A percentile compares a stretch with the other conserved stretches of the same genome.
phyloP scores from a whole-genome alignment of 2,329 filamentous ascomycete genomes.

The Trichoderma sp. region DNA sequence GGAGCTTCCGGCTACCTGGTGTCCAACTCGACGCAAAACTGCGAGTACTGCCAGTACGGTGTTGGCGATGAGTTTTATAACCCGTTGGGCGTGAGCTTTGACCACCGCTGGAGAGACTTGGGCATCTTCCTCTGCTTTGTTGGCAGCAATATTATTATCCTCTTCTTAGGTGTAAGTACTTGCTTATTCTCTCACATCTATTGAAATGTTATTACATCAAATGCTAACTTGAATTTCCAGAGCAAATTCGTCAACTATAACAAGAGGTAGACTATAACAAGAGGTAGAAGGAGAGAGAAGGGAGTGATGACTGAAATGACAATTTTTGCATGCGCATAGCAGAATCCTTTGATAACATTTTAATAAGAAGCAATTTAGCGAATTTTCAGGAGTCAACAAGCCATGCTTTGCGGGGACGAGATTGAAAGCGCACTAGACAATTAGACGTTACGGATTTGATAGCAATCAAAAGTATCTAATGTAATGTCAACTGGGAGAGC shows the following conservation, averaged over 20 bases:
- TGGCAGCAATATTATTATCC: slow-evolving; percentile 70
- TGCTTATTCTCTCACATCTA: too few species aligned
- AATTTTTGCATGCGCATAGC: not conserved
- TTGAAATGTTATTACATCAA: not conserved
- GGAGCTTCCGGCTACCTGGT: slow-evolving; percentile 74
- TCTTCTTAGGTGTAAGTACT: too few species aligned
- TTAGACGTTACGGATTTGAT: slow-evolving; percentile 12
- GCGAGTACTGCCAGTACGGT: slow-evolving; percentile 80
- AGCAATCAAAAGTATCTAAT: not conserved
- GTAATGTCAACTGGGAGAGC: not conserved
- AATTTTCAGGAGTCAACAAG: not conserved
- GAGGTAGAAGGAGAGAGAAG: slow-evolving; percentile 38
- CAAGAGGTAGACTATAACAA: slow-evolving; percentile 54
- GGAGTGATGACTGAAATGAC: not conserved
- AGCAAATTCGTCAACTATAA: slow-evolving; percentile 58
- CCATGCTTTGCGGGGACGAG: not conserved
- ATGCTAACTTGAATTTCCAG: slow-evolving; percentile 35
- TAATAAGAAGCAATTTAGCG: not conserved
- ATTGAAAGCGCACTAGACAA: not conserved
- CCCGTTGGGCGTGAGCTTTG: slow-evolving; percentile 66
- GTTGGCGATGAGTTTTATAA: slow-evolving; percentile 79
- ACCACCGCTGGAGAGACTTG: slow-evolving; percentile 75
- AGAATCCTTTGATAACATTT: not conserved
- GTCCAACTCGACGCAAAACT: slow-evolving; percentile 64
- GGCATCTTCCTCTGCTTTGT: slow-evolving; percentile 79